These are phyloP conservation scores for Scytalidium sp. DNA, from an alignment of 2,329 filamentous ascomycete species.

Conservation along the genomic window DNA sequence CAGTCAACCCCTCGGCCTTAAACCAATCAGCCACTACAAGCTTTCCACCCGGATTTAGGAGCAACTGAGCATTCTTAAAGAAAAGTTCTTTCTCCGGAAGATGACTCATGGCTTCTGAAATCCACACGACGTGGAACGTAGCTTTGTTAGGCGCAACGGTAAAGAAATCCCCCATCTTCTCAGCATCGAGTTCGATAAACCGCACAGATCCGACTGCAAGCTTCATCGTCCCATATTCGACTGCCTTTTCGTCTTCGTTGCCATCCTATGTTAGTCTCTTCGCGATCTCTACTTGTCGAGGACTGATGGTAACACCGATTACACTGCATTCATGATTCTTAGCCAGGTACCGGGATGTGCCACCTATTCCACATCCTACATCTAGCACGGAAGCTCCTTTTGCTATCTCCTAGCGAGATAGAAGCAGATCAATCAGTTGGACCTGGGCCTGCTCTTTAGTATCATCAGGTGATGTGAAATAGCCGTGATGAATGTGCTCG, in stretches of 20 bases:
- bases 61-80: slow-evolving; percentile 47
- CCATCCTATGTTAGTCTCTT: slow-evolving; percentile 42
- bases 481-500: slow-evolving; percentile 62
- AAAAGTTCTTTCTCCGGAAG: slow-evolving; percentile 58
- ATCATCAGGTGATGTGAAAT: slow-evolving; percentile 50
- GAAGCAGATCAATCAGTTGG: slow-evolving; percentile 53
- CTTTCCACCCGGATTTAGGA: slow-evolving; percentile 48
- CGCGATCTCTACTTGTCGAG: slow-evolving; percentile 57
- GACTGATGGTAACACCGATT: slow-evolving; percentile 59
- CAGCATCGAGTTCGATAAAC: slow-evolving; percentile 58
- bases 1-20: slow-evolving; percentile 45
- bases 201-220: slow-evolving; percentile 45
- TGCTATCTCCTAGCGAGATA: slow-evolving; percentile 42
- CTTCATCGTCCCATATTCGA: slow-evolving; percentile 19
- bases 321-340: slow-evolving; percentile 47
- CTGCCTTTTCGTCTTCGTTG: slow-evolving; percentile 4
- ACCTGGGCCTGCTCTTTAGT: slow-evolving; percentile 57
- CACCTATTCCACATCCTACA: slow-evolving; percentile 59
- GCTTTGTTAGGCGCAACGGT: slow-evolving; percentile 23
- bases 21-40: slow-evolving; percentile 62
- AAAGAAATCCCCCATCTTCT: slow-evolving; percentile 56
- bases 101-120: slow-evolving; percentile 59
- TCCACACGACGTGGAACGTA: slow-evolving; percentile 57
- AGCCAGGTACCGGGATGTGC: slow-evolving; percentile 55
- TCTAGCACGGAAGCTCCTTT: slow-evolving; percentile 46